Percentiles rank a stretch among this genome's conserved stretches.
These are phyloP conservation scores for Lotmaria passim DNA, from an alignment of 208 protist species.

Conservation along the genomic window DNA sequence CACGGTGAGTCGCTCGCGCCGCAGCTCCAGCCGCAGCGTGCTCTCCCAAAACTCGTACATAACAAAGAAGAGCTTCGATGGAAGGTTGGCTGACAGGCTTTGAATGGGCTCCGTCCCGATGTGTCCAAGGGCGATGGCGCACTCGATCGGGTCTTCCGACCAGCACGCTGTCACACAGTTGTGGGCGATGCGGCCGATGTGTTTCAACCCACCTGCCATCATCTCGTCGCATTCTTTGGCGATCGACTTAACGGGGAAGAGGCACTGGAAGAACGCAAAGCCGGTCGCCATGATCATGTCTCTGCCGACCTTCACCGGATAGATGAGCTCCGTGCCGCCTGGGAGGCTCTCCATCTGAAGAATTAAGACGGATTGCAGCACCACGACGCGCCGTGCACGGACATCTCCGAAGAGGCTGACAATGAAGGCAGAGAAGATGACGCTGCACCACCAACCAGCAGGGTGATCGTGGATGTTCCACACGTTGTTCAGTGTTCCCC, in stretches of 20 bases:
- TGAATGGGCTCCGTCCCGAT: constrained; percentile 51
- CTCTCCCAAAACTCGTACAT: constrained; percentile 69
- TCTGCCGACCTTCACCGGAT: constrained; percentile 43
- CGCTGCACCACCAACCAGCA: constrained; percentile 61
- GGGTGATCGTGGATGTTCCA: constrained; percentile 34
- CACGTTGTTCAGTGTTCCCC: constrained; percentile 47
- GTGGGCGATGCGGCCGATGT: constrained; percentile 37
- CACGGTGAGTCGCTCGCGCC: constrained; percentile 48
- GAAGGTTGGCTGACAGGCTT: constrained; percentile 23
- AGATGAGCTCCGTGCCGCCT: constrained; percentile 27
- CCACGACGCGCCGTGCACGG: constrained; percentile 41
- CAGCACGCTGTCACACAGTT: constrained; percentile 47
- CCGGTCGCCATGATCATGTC: constrained; percentile 46
- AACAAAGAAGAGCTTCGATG: constrained; percentile 42
- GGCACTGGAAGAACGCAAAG: constrained; percentile 50
- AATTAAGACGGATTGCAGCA: constrained; percentile 56
- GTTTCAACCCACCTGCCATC: constrained; percentile 34
- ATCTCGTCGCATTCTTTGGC: constrained; percentile 41
- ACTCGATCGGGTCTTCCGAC: constrained; percentile 59
- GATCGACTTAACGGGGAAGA: constrained; percentile 46
- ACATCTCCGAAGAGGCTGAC: constrained; percentile 64
- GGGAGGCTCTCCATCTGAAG: constrained; percentile 59
- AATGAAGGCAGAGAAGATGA: constrained; percentile 47
- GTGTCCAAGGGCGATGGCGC: constrained; percentile 35
- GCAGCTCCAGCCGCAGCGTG: constrained; percentile 61